phyloP scores from a whole-genome alignment of 164 flowering plant species.

The Chloranthus sessilifolius region DNA sequence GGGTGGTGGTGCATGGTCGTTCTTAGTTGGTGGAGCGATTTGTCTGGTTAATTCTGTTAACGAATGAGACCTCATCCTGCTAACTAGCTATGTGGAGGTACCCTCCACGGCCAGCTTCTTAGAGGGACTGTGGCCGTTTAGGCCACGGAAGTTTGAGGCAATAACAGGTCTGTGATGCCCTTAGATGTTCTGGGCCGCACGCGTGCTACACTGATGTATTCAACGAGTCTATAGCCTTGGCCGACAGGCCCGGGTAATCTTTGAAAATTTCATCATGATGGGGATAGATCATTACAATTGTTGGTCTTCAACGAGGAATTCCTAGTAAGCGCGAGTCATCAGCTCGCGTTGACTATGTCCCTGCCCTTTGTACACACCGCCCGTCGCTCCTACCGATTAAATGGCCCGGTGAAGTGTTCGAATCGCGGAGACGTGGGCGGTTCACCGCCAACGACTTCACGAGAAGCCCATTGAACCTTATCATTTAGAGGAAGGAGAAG shows the following conservation, averaged over 20 bases:
- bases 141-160: not conserved
- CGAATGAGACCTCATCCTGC: conserved; percentile 1
- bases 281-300: not conserved
- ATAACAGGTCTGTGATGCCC: too few species aligned
- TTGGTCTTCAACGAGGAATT: not conserved
- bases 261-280: not conserved
- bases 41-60: conserved; percentile 2
- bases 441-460: not conserved
- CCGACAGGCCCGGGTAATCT: not conserved
- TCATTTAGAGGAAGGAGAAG: too few species aligned
- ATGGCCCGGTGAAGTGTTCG: not conserved
- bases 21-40: not conserved
- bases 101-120: not conserved
- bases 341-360: too few species aligned
- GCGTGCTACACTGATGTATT: not conserved
- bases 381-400: not conserved
- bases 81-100: conserved; percentile 2
- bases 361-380: too few species aligned
- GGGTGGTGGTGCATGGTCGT: too few species aligned
- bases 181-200: conserved; percentile 1
- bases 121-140: not conserved
- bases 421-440: not conserved
- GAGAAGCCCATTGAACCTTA: not conserved
- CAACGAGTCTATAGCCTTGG: not conserved
- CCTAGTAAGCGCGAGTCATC: too few species aligned